Percentiles rank a stretch among this genome's conserved stretches.
phyloP scores from a whole-genome alignment of 2,329 filamentous ascomycete genomes.

The Penicillium sp. region DNA sequence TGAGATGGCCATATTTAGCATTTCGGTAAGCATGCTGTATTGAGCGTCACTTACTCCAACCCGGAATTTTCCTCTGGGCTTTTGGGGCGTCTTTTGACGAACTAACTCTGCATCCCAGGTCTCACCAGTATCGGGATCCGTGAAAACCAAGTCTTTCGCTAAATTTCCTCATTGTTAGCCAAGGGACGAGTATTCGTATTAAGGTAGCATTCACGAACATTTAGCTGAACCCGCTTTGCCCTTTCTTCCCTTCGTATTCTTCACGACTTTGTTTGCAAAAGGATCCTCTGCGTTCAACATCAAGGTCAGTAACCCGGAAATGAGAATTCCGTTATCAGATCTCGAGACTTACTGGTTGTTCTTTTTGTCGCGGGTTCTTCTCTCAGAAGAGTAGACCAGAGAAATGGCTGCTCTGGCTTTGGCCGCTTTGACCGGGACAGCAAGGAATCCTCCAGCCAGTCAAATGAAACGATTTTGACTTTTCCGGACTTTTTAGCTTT shows the following conservation, averaged over 20 bases:
- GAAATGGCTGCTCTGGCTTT: slow-evolving; percentile 32
- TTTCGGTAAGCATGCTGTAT: no score
- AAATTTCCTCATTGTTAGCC: background rate
- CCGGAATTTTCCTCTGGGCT: slow-evolving; percentile 54
- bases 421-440: slow-evolving; percentile 33
- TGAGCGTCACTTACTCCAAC: slow-evolving; percentile 51
- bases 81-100: slow-evolving; percentile 49
- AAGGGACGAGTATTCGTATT: no score
- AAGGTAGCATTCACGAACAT: background rate
- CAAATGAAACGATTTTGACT: slow-evolving; percentile 44
- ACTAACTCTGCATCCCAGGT: slow-evolving; percentile 60
- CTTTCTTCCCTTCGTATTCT: background rate
- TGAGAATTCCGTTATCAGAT: background rate
- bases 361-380: background rate
- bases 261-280: background rate
- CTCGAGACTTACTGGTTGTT: background rate
- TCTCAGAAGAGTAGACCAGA: slow-evolving; percentile 38
- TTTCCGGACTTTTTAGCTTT: slow-evolving; percentile 36
- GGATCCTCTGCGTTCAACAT: background rate
- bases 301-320: background rate
- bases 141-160: slow-evolving; percentile 63
- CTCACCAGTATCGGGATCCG: slow-evolving; percentile 56
- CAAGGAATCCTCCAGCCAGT: slow-evolving; percentile 48
- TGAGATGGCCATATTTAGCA: no score
- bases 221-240: background rate